Conservation (phyloP, 805 yeast species). For the Saccharomycopsis vini region DNA sequence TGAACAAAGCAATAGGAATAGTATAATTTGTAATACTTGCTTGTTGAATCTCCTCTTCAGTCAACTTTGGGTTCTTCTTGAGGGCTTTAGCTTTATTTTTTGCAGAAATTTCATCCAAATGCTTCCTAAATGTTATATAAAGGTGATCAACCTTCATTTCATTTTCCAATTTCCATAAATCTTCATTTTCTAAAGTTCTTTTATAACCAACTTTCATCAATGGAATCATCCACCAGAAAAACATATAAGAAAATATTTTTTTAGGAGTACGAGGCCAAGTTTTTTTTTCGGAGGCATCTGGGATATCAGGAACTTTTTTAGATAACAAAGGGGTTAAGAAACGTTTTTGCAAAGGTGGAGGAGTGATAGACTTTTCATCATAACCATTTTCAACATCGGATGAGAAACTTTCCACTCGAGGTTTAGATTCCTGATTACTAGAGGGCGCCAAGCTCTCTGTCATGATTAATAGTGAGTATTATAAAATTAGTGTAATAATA, state of each 20-base stretch:
- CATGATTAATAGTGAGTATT: no score
- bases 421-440: no score
- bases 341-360: slow-evolving; percentile 11
- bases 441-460: no score
- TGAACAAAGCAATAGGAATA: slow-evolving; percentile 37
- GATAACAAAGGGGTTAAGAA: slow-evolving; percentile 12
- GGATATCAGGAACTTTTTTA: slow-evolving; percentile 32
- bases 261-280: slow-evolving; percentile 35
- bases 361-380: no score
- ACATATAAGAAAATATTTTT: slow-evolving; percentile 32
- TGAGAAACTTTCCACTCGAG: no score
- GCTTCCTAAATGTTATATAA: slow-evolving; percentile 28
- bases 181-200: slow-evolving; percentile 58
- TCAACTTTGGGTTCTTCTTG: slow-evolving; percentile 28
- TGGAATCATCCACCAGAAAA: slow-evolving; percentile 65
- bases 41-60: slow-evolving; percentile 32
- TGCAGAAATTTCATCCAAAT: slow-evolving; percentile 27
- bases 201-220: slow-evolving; percentile 59
- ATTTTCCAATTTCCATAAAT: slow-evolving; percentile 41
- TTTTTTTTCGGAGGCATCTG: slow-evolving; percentile 31
- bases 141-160: slow-evolving; percentile 34
- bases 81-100: slow-evolving; percentile 27
- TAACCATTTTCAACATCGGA: no score
- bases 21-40: slow-evolving; percentile 27
- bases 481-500: no score